These are phyloP conservation scores for Lolium rigidum DNA, from an alignment of 176 grass and related monocot species.

Conservation along the genomic window DNA sequence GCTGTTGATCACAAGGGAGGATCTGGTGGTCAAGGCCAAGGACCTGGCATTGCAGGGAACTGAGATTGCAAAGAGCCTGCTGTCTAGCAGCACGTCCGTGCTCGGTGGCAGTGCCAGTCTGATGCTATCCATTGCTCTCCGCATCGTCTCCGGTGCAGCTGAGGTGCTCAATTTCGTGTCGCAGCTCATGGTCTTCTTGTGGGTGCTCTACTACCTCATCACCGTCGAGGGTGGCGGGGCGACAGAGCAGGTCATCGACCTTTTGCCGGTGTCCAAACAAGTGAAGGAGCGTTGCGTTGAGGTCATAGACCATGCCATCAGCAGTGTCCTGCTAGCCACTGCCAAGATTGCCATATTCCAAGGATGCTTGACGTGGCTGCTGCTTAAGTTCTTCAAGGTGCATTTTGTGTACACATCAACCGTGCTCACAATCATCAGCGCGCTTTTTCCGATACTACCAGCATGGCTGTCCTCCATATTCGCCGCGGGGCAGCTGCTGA, in stretches of 20 bases:
- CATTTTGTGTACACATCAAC: conserved; percentile 95
- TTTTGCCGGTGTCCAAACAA: conserved; percentile 82
- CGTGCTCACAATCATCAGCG: conserved; percentile 70
- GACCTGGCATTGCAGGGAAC: conserved; percentile 76
- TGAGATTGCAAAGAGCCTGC: conserved; percentile 69
- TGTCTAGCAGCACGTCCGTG: conserved; percentile 76
- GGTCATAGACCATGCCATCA: conserved; percentile 97
- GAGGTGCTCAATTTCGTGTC: conserved; percentile 92
- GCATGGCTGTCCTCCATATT: conserved; percentile 76
- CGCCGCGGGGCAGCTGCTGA: conserved; percentile 65
- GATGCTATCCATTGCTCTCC: conserved; percentile 65
- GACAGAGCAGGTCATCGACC: conserved; percentile 84
- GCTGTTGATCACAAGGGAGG: conserved; percentile 81
- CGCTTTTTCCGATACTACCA: conserved; percentile 88
- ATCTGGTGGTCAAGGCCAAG: conserved; percentile 88
- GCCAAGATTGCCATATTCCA: conserved; percentile 98
- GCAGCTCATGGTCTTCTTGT: conserved; percentile 89
- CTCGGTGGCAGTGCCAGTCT: conserved; percentile 82
- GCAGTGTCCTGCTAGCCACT: conserved; percentile 84
- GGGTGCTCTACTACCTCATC: conserved; percentile 90
- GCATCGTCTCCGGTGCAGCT: conserved; percentile 75
- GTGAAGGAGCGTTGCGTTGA: conserved; percentile 75
- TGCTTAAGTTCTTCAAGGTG: conserved; percentile 87
- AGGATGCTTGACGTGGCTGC: conserved; percentile 78
- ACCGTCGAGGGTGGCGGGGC: conserved; percentile 84